phyloP scores from a whole-genome alignment of 345 rosid genomes.

The Odontarrhena argentea region DNA sequence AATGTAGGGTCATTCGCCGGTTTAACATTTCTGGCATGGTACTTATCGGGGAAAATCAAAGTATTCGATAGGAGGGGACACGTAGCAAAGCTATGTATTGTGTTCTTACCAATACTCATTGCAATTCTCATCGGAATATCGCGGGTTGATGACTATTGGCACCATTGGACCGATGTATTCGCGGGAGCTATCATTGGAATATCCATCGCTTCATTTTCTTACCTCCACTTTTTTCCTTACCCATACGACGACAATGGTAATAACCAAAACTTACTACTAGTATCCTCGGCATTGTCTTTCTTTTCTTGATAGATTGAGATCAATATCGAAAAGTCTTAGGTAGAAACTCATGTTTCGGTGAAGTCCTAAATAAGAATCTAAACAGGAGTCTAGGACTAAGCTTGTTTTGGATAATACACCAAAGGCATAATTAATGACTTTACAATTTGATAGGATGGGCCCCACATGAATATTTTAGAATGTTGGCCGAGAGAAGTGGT shows the following conservation, averaged over 20 bases:
- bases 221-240: constrained; percentile 59
- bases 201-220: constrained; percentile 50
- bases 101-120: constrained; percentile 53
- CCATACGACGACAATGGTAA: constrained; percentile 52
- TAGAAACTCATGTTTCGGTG: no score
- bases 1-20: constrained; percentile 76
- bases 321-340: no score
- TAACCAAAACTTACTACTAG: not conserved
- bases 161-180: constrained; percentile 77
- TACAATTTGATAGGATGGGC: constrained; percentile 53
- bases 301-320: no score
- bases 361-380: no score
- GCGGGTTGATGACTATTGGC: constrained; percentile 72
- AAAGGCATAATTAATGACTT: no score
- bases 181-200: constrained; percentile 60
- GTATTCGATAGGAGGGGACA: constrained; percentile 61
- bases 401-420: no score
- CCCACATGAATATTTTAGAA: constrained; percentile 54
- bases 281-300: no score
- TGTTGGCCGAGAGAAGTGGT: constrained; percentile 44
- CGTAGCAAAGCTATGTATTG: constrained; percentile 56
- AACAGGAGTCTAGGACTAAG: no score
- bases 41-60: constrained; percentile 63
- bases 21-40: constrained; percentile 59
- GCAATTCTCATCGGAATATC: constrained; percentile 61